These are phyloP conservation scores for Cladophialophora exuberans DNA, from an alignment of 2,329 filamentous ascomycete species.

Conservation along the genomic window DNA sequence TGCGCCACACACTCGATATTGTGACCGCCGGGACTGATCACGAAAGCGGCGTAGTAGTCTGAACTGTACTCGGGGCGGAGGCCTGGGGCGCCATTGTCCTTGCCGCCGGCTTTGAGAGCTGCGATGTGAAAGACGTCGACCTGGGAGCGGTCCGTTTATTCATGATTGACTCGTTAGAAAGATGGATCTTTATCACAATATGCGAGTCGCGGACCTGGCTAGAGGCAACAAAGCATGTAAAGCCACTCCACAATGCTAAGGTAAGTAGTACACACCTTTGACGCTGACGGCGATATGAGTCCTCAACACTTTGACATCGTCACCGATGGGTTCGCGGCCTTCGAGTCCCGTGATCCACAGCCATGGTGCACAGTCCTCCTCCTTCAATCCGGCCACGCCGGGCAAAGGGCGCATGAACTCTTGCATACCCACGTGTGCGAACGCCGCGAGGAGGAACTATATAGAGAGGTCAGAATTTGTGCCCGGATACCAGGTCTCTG, in stretches of 20 bases:
- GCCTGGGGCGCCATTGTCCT: constrained; percentile 56
- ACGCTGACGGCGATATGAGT: constrained; percentile 17
- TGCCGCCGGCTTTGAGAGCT: constrained; percentile 49
- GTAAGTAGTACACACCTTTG: constrained; percentile 15
- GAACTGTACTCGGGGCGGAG: constrained; percentile 47
- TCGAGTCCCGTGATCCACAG: constrained; percentile 36
- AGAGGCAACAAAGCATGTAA: too few species aligned
- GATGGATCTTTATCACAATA: not conserved
- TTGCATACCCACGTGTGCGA: constrained; percentile 38
- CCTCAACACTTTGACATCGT: constrained; percentile 5
- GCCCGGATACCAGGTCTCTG: too few species aligned
- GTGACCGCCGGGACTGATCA: constrained; percentile 56
- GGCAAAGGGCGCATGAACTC: constrained; percentile 36
- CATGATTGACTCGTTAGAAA: not conserved
- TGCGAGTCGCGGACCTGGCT: too few species aligned
- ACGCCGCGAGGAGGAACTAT: constrained; percentile 39
- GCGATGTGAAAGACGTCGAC: constrained; percentile 53
- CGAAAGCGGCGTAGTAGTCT: constrained; percentile 56
- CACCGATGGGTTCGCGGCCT: constrained; percentile 16
- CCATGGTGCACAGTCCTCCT: constrained; percentile 32
- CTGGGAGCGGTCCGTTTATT: constrained; percentile 27
- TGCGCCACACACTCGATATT: constrained; percentile 53
- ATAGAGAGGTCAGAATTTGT: too few species aligned
- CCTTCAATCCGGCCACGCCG: constrained; percentile 36
- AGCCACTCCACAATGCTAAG: not conserved